phyloP scores from a whole-genome alignment of 2,329 filamentous ascomycete species.

The Phaeophleospora eucalypticola region DNA sequence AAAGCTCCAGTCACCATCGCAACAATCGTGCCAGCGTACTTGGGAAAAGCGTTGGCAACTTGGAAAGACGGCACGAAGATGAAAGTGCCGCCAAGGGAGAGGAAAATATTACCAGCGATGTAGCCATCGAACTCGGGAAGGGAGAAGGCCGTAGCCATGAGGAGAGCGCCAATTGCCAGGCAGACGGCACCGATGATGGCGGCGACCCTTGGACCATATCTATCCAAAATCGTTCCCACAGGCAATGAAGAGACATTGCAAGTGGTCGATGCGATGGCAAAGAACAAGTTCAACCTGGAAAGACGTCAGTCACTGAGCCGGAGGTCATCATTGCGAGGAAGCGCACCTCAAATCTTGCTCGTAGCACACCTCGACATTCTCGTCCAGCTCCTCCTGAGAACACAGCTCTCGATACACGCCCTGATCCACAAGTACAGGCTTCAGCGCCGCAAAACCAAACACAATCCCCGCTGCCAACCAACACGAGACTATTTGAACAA shows the following conservation, averaged over 20 bases:
- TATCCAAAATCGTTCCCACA: conserved; percentile 78
- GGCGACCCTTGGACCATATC: conserved; percentile 72
- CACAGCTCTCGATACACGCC: conserved; percentile 67
- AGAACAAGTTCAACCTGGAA: conserved; percentile 74
- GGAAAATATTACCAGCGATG: conserved; percentile 45
- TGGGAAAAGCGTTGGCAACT: conserved; percentile 48
- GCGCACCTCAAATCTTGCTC: conserved; percentile 50
- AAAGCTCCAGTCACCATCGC: conserved; percentile 49
- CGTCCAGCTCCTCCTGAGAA: conserved; percentile 47
- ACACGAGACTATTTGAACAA: conserved; percentile 65
- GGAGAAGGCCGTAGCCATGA: conserved; percentile 64
- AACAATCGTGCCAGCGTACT: conserved; percentile 46
- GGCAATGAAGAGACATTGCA: conserved; percentile 84
- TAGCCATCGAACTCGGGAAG: conserved; percentile 66
- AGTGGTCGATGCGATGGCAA: conserved; percentile 80
- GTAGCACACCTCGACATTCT: conserved; percentile 50
- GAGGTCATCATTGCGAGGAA: background rate
- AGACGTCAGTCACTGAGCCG: conserved; percentile 3
- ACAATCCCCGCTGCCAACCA: conserved; percentile 74
- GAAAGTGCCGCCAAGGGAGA: conserved; percentile 48
- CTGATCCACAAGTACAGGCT: conserved; percentile 70
- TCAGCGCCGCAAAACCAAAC: conserved; percentile 80
- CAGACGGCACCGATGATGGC: conserved; percentile 66
- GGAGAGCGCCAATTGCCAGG: conserved; percentile 62
- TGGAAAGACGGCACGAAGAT: conserved; percentile 50